Conservation (phyloP, 805 yeast species). For the Kluyveromyces nonfermentans region DNA sequence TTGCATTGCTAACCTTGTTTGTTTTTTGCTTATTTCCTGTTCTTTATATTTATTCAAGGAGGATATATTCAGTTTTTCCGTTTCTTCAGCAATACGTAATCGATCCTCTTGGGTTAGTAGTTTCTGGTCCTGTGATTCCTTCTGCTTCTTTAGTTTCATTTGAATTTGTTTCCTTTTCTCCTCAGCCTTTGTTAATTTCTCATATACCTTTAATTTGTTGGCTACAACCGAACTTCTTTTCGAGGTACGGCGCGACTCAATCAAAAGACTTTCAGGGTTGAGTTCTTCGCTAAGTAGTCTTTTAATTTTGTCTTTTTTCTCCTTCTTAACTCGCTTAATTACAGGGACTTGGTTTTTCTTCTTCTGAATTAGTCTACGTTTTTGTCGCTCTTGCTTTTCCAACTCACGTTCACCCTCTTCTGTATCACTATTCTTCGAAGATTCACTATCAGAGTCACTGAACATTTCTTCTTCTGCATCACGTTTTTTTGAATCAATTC, state of each 20-base stretch:
- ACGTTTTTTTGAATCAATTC: slow-evolving; percentile 22
- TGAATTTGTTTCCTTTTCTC: slow-evolving; percentile 40
- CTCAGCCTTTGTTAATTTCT: slow-evolving; percentile 62
- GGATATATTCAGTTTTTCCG: slow-evolving; percentile 66
- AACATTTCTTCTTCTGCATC: slow-evolving; percentile 26
- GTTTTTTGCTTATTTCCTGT: slow-evolving; percentile 74
- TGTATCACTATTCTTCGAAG: slow-evolving; percentile 20
- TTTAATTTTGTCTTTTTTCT: slow-evolving; percentile 15
- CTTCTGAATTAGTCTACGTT: slow-evolving; percentile 6
- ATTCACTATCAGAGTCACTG: slow-evolving; percentile 24
- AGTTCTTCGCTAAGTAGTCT: slow-evolving; percentile 26
- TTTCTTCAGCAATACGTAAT: slow-evolving; percentile 70
- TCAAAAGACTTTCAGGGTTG: slow-evolving; percentile 44
- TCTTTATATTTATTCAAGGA: slow-evolving; percentile 74
- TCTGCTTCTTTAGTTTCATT: slow-evolving; percentile 38
- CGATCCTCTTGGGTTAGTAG: slow-evolving; percentile 35
- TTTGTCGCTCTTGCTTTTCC: slow-evolving; percentile 8
- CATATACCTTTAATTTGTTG: slow-evolving; percentile 66
- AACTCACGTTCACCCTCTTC: slow-evolving; percentile 19
- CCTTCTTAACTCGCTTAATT: slow-evolving; percentile 15
- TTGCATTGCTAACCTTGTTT: slow-evolving; percentile 63
- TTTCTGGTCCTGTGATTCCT: slow-evolving; percentile 34
- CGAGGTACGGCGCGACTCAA: slow-evolving; percentile 55
- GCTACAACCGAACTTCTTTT: slow-evolving; percentile 69
- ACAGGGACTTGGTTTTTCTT: slow-evolving; percentile 5